phyloP scores from a whole-genome alignment of 345 rosid species.

The Clausena lansium region DNA sequence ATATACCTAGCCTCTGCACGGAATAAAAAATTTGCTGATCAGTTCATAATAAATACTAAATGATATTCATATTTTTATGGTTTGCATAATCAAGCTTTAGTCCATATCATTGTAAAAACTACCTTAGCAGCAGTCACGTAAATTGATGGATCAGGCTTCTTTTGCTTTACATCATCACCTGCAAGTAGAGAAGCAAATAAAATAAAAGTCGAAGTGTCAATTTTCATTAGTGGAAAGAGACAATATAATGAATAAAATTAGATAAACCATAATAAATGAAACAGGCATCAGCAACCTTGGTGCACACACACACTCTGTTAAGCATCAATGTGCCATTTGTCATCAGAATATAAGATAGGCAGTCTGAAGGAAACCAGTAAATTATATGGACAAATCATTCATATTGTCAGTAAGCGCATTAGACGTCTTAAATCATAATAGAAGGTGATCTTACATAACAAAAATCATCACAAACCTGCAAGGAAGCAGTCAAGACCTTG shows the following conservation, averaged over 20 bases:
- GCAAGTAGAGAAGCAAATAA: slow-evolving; percentile 5
- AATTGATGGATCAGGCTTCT: slow-evolving; percentile 90
- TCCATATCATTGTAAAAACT: background rate
- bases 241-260: background rate
- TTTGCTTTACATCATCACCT: slow-evolving; percentile 98
- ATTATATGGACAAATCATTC: background rate
- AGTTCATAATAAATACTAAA: background rate
- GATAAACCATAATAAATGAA: background rate
- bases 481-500: slow-evolving; percentile 94
- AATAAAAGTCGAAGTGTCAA: background rate
- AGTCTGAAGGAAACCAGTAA: background rate
- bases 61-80: background rate
- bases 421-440: background rate
- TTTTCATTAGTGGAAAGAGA: background rate
- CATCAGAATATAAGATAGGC: background rate
- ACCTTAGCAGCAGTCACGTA: slow-evolving; percentile 83
- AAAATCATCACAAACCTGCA: slow-evolving; percentile 51
- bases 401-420: background rate
- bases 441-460: background rate
- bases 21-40: background rate
- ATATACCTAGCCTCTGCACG: slow-evolving; percentile 71
- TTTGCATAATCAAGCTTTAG: background rate
- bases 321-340: background rate
- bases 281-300: background rate
- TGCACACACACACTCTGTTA: background rate